phyloP scores from a whole-genome alignment of 192 early-diverging fungal species.

The Thoreauomyces humboldtii region DNA sequence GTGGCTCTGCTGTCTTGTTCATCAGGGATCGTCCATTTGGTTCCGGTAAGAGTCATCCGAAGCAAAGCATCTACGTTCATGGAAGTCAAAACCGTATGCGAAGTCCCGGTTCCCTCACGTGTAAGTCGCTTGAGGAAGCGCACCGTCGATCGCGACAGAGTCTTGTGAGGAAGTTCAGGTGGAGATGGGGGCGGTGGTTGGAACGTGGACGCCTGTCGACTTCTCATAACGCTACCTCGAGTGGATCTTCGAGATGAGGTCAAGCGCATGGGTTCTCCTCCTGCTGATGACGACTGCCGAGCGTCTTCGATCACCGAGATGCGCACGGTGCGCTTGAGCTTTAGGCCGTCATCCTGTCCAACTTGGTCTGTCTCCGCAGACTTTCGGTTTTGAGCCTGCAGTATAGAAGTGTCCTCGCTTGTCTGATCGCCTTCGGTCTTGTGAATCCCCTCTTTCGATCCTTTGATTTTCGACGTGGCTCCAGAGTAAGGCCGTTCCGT shows the following conservation, averaged over 20 bases:
- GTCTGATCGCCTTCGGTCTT: neutral
- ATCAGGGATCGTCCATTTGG: neutral
- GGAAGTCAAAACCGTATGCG: constrained; percentile 1
- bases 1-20: neutral
- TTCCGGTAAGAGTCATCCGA: constrained; percentile 32
- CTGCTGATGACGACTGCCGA: neutral
- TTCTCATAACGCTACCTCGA: neutral
- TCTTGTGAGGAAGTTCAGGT: neutral
- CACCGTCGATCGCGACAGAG: constrained; percentile 35
- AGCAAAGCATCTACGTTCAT: constrained; percentile 20
- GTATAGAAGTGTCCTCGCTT: neutral
- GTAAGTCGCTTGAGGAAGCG: constrained; percentile 39
- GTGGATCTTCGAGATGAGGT: neutral
- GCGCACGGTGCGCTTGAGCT: no score
- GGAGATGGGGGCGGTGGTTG: neutral
- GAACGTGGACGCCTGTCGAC: constrained; percentile 1
- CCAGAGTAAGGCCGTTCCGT: constrained; percentile 3
- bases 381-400: no score
- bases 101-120: constrained; percentile 14
- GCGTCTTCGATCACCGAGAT: no score
- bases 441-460: neutral
- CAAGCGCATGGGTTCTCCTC: neutral
- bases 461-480: neutral
- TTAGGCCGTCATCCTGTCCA: neutral
- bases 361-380: neutral